Conservation (phyloP, 2,329 filamentous ascomycete species). For the Cytospora piceae region DNA sequence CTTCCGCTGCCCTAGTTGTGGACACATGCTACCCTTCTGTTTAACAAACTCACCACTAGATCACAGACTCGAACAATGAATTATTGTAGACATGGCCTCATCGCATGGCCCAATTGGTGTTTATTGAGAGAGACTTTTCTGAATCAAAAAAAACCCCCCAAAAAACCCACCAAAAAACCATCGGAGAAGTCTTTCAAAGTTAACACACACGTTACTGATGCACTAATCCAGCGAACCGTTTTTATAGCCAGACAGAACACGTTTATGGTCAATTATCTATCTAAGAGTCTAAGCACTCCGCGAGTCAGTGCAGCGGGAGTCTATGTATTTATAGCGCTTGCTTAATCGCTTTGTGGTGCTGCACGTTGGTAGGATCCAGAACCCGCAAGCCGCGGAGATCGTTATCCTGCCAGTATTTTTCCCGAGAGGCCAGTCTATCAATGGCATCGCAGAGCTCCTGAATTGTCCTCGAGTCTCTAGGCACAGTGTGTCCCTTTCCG, state of each 20-base stretch:
- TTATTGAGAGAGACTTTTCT: too few relatives aligned
- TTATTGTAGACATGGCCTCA: too few relatives aligned
- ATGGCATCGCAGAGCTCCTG: conserved; percentile 33
- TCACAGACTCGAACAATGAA: too few relatives aligned
- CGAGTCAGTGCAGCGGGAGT: too few relatives aligned
- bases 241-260: neutral
- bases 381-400: neutral
- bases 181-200: too few relatives aligned
- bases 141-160: too few relatives aligned
- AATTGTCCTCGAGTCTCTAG: conserved; percentile 40
- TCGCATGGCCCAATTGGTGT: too few relatives aligned
- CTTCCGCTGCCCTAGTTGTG: too few relatives aligned
- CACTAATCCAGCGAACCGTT: neutral
- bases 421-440: neutral
- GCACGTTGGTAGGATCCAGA: neutral
- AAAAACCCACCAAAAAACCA: too few relatives aligned
- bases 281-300: neutral
- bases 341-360: neutral
- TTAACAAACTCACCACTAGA: too few relatives aligned
- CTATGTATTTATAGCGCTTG: neutral
- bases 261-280: neutral
- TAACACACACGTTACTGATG: too few relatives aligned
- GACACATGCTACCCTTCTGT: neutral
- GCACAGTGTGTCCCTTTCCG: conserved; percentile 47
- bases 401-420: neutral